A percentile compares a stretch with the other conserved stretches of the same genome.
Evolutionary conservation across 352 stramenopile genomes (phyloP).

Genomic region (Globisporangium perplexum): DNA sequence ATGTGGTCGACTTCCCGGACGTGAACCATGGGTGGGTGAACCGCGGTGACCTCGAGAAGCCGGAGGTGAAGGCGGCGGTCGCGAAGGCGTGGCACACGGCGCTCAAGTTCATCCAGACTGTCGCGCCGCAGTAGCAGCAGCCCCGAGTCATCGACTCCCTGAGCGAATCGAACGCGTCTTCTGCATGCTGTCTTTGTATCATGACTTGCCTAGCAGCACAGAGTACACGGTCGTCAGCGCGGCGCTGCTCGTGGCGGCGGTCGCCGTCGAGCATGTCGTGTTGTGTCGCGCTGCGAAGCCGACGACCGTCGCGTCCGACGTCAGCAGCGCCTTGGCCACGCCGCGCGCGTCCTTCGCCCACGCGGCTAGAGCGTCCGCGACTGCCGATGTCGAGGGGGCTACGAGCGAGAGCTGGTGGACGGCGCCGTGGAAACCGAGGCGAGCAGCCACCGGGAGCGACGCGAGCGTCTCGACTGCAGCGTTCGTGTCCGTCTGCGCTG

Average conservation of each 20-base stretch:
- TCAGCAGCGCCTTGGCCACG: slow-evolving; percentile 18
- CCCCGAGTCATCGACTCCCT: no score
- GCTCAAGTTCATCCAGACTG: slow-evolving; percentile 27
- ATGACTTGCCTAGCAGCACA: neutral
- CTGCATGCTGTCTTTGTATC: neutral
- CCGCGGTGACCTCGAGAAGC: slow-evolving; percentile 41
- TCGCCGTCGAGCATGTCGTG: slow-evolving; percentile 7
- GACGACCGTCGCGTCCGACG: slow-evolving; percentile 15
- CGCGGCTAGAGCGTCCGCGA: slow-evolving; percentile 19
- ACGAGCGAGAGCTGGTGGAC: slow-evolving; percentile 19
- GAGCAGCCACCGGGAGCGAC: neutral
- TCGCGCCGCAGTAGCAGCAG: slow-evolving; percentile 16
- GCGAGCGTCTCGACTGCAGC: neutral
- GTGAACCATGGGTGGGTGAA: slow-evolving; percentile 56
- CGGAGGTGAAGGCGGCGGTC: slow-evolving; percentile 23
- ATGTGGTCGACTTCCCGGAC: slow-evolving; percentile 37
- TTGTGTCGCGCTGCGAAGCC: slow-evolving; percentile 19
- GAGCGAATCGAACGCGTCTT: no score
- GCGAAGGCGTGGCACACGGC: slow-evolving; percentile 35
- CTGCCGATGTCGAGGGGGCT: slow-evolving; percentile 8
- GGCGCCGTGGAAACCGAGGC: slow-evolving; percentile 9
- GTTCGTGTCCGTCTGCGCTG: slow-evolving; percentile 4
- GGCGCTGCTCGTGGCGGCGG: neutral
- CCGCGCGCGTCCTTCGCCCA: slow-evolving; percentile 20
- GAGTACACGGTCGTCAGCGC: slow-evolving; percentile 3